Base-by-base conservation (phyloP, 2,329 filamentous ascomycete genomes). In the Neocucurbitaria cava region DNA sequence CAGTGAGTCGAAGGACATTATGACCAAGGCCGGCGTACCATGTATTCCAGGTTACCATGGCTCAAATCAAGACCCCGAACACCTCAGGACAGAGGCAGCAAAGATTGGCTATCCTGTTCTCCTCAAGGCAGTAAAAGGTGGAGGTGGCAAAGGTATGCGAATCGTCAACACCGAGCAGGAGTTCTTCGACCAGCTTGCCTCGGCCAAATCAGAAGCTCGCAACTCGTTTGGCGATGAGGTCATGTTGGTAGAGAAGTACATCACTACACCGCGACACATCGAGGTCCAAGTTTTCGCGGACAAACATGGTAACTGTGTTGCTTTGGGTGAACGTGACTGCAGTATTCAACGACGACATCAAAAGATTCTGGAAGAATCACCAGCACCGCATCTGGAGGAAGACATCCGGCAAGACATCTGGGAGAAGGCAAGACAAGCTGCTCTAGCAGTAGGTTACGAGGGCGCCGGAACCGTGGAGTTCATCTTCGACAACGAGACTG, bases 1-100 rank as follows among this genome's bases (percentile, higher is more conserved):
- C 44, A 84, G 84, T 50, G 84, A 90, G 55, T 95, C 91, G 47
- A 99, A 99, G 77, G 90, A 96, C 73, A 97, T 99, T 71, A 98
- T 99, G 95, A 92, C 86, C 30, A 87, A 87, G 4, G 94, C 95
- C n/a, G 92, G 92, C 8, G 95, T 99, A 3, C 93, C 93, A 4
- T 98, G 95, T 69, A 95, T 99, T 44, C 95, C 95, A 0, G 95
- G 95, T 0, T 99, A 99, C 70, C 95, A 98, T 73, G 95, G 95
- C 17, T 69, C 82, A 1, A 91, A 96, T 47, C 95, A 99, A 78
- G 86, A 89, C 44, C 79, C 84, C 1, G 72, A 77, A 8, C 81
- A 83, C 55, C 78, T 89, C 24, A 83, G 91, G 50, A 78, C 81
- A 9, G 87, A 94, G 72, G 94, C 95, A 7, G 85, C 85, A 65